These are phyloP conservation scores for Ogataea trehalophila DNA, from an alignment of 805 yeast genomes.

Conservation along the genomic window DNA sequence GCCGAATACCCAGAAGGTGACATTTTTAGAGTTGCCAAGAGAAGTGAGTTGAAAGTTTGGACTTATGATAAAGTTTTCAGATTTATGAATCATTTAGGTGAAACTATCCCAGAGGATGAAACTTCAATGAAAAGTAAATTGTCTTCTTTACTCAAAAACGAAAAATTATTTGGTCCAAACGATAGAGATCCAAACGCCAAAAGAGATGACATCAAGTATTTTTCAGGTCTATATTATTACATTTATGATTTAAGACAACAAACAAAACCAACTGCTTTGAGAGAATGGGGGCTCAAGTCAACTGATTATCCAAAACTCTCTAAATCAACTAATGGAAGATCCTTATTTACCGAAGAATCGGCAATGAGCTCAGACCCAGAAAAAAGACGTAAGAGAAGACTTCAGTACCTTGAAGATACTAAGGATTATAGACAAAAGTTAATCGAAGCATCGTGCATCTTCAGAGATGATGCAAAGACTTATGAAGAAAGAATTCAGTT, in stretches of 20 bases:
- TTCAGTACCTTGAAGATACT: constrained; percentile 28
- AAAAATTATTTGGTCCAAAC: constrained; percentile 77
- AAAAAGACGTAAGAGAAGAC: constrained; percentile 28
- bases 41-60: constrained; percentile 76
- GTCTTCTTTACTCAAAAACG: constrained; percentile 71
- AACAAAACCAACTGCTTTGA: constrained; percentile 72
- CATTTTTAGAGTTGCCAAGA: constrained; percentile 58
- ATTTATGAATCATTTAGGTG: constrained; percentile 65
- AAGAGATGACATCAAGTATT: constrained; percentile 80
- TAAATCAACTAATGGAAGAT: constrained; percentile 64
- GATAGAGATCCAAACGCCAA: constrained; percentile 85
- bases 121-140: constrained; percentile 28
- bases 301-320: constrained; percentile 54
- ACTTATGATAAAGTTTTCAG: constrained; percentile 78
- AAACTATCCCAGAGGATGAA: constrained; percentile 25
- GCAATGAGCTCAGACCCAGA: constrained; percentile 15
- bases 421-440: constrained; percentile 28
- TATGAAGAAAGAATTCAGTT: constrained; percentile 23
- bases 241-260: constrained; percentile 77
- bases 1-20: constrained; percentile 49
- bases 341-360: constrained; percentile 73
- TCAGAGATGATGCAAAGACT: constrained; percentile 7
- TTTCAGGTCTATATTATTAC: constrained; percentile 68
- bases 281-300: constrained; percentile 64
- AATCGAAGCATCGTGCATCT: constrained; percentile 22